A percentile compares a stretch with the other conserved stretches of the same genome.
Conservation (phyloP, 208 protist genomes). For the Leishmania arabica region DNA sequence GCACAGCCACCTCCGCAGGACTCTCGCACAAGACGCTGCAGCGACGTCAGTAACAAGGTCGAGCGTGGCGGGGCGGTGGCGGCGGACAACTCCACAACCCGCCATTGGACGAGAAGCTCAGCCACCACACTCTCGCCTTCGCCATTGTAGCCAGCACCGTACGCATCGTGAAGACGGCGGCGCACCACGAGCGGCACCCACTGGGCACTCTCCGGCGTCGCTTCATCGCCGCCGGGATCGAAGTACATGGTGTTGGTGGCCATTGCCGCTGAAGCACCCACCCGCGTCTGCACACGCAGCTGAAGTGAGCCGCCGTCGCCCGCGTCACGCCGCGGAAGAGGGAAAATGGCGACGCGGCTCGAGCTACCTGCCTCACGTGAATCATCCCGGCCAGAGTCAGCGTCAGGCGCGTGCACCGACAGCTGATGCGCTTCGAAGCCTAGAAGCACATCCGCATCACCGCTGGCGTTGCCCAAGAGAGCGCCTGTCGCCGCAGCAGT, state of each 20-base stretch:
- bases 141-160: neutral
- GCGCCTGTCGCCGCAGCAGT: neutral
- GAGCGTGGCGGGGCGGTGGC: neutral
- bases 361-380: neutral
- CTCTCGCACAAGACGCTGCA: constrained; percentile 13
- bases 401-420: neutral
- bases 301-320: constrained; percentile 1
- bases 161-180: neutral
- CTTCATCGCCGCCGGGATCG: neutral
- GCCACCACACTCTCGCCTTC: constrained; percentile 6
- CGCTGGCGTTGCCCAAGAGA: neutral
- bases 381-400: neutral
- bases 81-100: constrained; percentile 7
- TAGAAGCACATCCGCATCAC: constrained; percentile 16
- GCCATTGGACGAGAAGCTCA: constrained; percentile 26
- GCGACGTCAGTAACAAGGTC: neutral
- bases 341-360: constrained; percentile 15
- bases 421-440: constrained; percentile 16
- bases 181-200: constrained; percentile 24
- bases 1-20: constrained; percentile 18
- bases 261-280: neutral
- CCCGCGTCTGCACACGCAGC: constrained; percentile 18
- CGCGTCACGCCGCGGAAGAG: constrained; percentile 1
- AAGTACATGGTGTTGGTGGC: constrained; percentile 10
- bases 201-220: constrained; percentile 10